Conservation (phyloP, 148 eudicot genomes). For the Rhododendron molle region DNA sequence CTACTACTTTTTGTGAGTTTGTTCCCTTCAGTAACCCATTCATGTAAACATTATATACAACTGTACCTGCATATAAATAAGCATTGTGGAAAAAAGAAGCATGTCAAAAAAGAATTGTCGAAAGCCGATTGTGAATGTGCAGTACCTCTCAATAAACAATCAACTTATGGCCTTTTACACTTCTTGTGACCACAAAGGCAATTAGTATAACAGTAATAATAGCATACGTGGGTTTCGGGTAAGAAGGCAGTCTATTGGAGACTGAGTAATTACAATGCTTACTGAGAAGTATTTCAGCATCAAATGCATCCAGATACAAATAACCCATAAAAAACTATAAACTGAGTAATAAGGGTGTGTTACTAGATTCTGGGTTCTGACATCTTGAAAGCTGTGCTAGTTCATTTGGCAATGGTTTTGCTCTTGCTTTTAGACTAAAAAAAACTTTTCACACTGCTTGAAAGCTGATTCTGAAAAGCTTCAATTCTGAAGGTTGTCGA, state of each 20-base stretch:
- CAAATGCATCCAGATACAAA: not conserved
- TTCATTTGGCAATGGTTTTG: not conserved
- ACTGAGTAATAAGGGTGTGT: not conserved
- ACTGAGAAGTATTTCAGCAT: not conserved
- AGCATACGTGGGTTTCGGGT: not conserved
- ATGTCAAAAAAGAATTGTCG: not conserved
- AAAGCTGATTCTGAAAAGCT: too few species aligned
- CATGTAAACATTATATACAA: constrained; percentile 71
- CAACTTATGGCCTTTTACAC: not conserved
- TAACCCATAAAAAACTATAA: not conserved
- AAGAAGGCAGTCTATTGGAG: not conserved
- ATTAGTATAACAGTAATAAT: not conserved
- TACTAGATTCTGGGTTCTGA: not conserved
- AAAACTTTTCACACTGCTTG: not conserved
- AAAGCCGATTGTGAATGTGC: not conserved
- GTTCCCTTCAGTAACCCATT: constrained; percentile 69
- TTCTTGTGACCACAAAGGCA: not conserved
- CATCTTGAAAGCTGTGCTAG: not conserved
- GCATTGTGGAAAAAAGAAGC: not conserved
- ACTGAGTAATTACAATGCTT: not conserved
- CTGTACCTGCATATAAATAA: constrained; percentile 43
- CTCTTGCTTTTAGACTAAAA: not conserved
- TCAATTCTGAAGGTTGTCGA: not conserved
- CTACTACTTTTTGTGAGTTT: constrained; percentile 49
- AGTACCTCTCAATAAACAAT: not conserved